Percentiles rank a stretch among this genome's conserved stretches.
These are phyloP conservation scores for Paramyrothecium roridum DNA, from an alignment of 2,329 filamentous ascomycete genomes.

Conservation along the genomic window DNA sequence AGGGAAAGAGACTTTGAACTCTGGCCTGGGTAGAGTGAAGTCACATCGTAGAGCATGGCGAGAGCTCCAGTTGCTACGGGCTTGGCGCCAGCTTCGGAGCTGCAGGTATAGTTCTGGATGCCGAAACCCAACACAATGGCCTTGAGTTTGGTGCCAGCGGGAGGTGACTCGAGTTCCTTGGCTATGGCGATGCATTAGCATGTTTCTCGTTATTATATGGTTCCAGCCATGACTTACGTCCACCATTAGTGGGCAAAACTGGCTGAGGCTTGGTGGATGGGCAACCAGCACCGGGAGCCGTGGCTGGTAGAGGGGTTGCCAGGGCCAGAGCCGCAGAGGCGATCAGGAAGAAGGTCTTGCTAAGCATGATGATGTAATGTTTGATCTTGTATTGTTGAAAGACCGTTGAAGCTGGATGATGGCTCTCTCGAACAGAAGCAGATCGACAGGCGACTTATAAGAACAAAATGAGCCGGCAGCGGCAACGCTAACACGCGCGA, in stretches of 20 bases:
- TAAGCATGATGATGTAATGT: slow-evolving; percentile 24
- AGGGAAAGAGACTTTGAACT: slow-evolving; percentile 31
- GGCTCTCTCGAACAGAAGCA: background rate
- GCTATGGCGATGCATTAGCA: slow-evolving; percentile 22
- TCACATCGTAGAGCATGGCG: slow-evolving; percentile 58
- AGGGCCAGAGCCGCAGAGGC: slow-evolving; percentile 28
- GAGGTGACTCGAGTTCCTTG: slow-evolving; percentile 40
- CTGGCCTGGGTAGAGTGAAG: slow-evolving; percentile 45
- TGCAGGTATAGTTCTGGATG: slow-evolving; percentile 68
- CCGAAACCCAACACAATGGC: slow-evolving; percentile 61
- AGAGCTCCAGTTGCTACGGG: slow-evolving; percentile 49
- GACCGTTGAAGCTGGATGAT: background rate
- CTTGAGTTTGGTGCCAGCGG: slow-evolving; percentile 39
- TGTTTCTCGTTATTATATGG: background rate
- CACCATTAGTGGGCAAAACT: slow-evolving; percentile 35
- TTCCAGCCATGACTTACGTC: slow-evolving; percentile 24
- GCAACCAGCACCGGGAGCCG: slow-evolving; percentile 11
- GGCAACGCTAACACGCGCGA: background rate
- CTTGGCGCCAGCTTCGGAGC: slow-evolving; percentile 22
- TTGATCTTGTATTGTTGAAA: background rate
- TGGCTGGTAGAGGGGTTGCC: slow-evolving; percentile 19
- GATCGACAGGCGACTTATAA: background rate
- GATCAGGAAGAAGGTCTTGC: slow-evolving; percentile 27
- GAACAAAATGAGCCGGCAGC: background rate
- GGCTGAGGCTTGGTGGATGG: slow-evolving; percentile 12